phyloP scores from a whole-genome alignment of 2,329 filamentous ascomycete genomes.

The Thielaviopsis populi region DNA sequence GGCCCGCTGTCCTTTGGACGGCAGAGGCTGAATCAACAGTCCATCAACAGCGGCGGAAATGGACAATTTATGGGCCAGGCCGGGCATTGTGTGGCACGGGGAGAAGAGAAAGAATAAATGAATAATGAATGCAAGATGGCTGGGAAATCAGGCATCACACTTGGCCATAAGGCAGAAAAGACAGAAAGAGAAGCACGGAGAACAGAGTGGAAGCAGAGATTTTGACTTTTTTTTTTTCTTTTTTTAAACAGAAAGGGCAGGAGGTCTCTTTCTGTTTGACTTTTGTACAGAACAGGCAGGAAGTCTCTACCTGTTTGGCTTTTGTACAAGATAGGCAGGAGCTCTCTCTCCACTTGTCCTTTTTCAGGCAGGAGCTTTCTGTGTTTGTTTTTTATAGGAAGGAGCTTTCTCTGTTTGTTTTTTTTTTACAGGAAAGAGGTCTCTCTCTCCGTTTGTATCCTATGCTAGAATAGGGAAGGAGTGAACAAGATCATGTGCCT shows the following conservation, averaged over 20 bases:
- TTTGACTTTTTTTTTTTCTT: too few relatives aligned
- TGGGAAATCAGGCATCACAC: too few relatives aligned
- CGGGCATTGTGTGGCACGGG: slow-evolving; percentile 43
- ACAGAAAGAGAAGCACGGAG: slow-evolving; percentile 13
- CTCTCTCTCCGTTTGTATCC: background rate
- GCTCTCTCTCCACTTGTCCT: background rate
- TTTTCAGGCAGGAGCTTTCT: background rate
- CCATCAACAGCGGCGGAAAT: slow-evolving; percentile 73
- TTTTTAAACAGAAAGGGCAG: too few relatives aligned
- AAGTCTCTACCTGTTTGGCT: too few relatives aligned
- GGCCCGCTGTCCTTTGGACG: slow-evolving; percentile 41
- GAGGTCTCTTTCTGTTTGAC: too few relatives aligned
- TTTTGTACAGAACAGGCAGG: too few relatives aligned
- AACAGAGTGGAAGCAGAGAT: background rate
- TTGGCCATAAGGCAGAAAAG: too few relatives aligned
- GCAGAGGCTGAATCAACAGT: slow-evolving; percentile 60
- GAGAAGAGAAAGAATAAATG: slow-evolving; percentile 11
- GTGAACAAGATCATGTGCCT: background rate
- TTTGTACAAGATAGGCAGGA: background rate
- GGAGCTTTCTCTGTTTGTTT: too few relatives aligned
- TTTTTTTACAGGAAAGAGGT: background rate
- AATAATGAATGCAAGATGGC: too few relatives aligned
- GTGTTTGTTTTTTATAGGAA: too few relatives aligned
- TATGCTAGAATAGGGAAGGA: background rate
- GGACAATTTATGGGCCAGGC: slow-evolving; percentile 62